Percentiles rank a stretch among this genome's conserved stretches.
Conservation (phyloP, 768 basidiomycete species). For the Porpolomopsis calyptriformis region DNA sequence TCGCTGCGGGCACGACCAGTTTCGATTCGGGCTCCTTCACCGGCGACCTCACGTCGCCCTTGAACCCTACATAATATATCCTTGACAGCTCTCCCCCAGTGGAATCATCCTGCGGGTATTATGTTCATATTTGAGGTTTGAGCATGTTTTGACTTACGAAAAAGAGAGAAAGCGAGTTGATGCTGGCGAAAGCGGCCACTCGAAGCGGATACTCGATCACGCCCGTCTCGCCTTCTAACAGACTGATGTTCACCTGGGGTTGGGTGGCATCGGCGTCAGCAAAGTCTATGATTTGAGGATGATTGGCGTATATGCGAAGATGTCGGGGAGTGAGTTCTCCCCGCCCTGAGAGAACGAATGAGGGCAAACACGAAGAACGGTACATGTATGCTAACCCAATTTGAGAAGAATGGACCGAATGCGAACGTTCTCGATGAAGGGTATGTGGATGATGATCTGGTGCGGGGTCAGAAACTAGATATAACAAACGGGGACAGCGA, state of each 20-base stretch:
- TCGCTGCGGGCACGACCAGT: conserved; percentile 69
- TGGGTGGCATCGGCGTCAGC: conserved; percentile 55
- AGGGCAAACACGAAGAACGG: background rate
- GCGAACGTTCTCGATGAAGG: conserved; percentile 70
- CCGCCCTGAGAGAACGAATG: conserved; percentile 36
- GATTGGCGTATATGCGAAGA: conserved; percentile 66
- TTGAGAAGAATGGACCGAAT: conserved; percentile 68
- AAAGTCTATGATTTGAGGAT: conserved; percentile 68
- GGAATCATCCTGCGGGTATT: conserved; percentile 44
- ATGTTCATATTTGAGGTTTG: background rate
- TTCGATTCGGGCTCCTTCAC: conserved; percentile 52
- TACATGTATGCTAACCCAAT: conserved; percentile 36
- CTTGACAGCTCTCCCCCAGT: conserved; percentile 54
- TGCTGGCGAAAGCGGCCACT: conserved; percentile 64
- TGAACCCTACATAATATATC: conserved; percentile 77
- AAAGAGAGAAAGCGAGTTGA: conserved; percentile 64
- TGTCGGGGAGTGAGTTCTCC: conserved; percentile 70
- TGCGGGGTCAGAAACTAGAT: conserved; percentile 7
- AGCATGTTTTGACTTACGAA: conserved; percentile 43
- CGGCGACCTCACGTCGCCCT: conserved; percentile 50
- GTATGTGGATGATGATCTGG: conserved; percentile 73
- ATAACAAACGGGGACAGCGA: conserved; percentile 9
- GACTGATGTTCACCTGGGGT: conserved; percentile 60
- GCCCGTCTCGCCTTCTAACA: conserved; percentile 59
- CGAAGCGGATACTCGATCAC: conserved; percentile 71